Conservation (phyloP, 306 rosid species). For the Casuarina glauca region DNA sequence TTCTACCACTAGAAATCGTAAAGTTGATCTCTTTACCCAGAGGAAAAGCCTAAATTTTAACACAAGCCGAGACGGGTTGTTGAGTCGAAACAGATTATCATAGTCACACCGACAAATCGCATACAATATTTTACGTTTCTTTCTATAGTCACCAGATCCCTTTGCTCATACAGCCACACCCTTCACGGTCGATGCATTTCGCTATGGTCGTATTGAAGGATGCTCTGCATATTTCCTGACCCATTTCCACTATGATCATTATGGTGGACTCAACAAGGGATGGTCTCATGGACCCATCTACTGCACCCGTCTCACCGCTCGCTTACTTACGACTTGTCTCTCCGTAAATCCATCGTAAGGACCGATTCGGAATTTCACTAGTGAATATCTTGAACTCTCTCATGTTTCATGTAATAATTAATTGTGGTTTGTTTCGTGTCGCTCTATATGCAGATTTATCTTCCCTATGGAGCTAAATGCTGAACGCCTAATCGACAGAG, state of each 20-base stretch:
- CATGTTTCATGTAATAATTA: slow-evolving; percentile 15
- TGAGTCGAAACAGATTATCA: background rate
- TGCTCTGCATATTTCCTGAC: slow-evolving; percentile 55
- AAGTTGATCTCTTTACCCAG: background rate
- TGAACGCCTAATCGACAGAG: slow-evolving; percentile 40
- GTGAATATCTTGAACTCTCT: slow-evolving; percentile 1
- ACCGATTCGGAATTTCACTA: background rate
- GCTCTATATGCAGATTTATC: slow-evolving; percentile 41
- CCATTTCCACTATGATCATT: slow-evolving; percentile 53
- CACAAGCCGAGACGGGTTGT: background rate
- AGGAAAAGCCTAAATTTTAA: background rate
- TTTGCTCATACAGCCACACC: slow-evolving; percentile 39
- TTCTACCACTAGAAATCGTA: background rate
- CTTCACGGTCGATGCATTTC: slow-evolving; percentile 62
- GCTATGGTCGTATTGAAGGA: slow-evolving; percentile 47
- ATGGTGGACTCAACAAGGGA: slow-evolving; percentile 56
- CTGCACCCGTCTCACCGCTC: slow-evolving; percentile 47
- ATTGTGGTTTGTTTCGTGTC: background rate
- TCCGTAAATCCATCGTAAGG: slow-evolving; percentile 53
- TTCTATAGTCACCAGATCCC: slow-evolving; percentile 13
- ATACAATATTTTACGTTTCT: background rate
- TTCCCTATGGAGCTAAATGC: slow-evolving; percentile 42
- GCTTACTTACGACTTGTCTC: slow-evolving; percentile 50
- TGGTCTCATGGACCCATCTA: slow-evolving; percentile 63
- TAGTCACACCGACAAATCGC: background rate